phyloP scores from a whole-genome alignment of 2,329 filamentous ascomycete genomes.

The Epichloe elymi region DNA sequence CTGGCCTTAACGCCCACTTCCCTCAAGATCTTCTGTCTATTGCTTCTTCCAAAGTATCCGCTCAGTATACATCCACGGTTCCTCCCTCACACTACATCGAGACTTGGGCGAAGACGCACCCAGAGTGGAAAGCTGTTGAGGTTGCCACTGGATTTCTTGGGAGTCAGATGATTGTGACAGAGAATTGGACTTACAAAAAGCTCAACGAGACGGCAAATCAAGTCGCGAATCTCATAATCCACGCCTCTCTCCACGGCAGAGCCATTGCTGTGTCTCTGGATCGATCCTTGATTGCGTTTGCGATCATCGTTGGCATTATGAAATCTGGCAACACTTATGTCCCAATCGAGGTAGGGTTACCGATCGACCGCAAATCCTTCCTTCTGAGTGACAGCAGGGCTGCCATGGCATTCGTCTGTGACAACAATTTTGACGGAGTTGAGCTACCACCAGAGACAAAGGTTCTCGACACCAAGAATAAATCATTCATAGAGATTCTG shows the following conservation, averaged over 20 bases:
- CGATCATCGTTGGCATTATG: background rate
- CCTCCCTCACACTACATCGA: background rate
- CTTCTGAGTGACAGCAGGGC: background rate
- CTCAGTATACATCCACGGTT: background rate
- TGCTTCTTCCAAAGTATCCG: background rate
- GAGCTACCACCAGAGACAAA: background rate
- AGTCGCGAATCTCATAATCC: background rate
- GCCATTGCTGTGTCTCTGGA: background rate
- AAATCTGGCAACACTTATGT: background rate
- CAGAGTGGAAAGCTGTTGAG: conserved; percentile 43
- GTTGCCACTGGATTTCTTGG: conserved; percentile 16
- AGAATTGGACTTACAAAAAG: background rate
- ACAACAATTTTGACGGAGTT: background rate
- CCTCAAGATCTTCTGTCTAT: background rate
- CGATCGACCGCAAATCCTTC: background rate
- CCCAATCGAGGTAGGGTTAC: background rate
- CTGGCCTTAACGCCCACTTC: background rate
- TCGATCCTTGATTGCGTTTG: background rate
- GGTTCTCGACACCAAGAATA: background rate
- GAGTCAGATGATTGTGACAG: conserved; percentile 16
- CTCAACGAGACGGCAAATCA: background rate
- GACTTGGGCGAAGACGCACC: conserved; percentile 16
- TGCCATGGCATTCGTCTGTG: background rate
- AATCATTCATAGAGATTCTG: background rate
- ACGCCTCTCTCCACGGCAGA: background rate